phyloP scores from a whole-genome alignment of 2,329 filamentous ascomycete species.

The Sclerotinia sclerotiorum region DNA sequence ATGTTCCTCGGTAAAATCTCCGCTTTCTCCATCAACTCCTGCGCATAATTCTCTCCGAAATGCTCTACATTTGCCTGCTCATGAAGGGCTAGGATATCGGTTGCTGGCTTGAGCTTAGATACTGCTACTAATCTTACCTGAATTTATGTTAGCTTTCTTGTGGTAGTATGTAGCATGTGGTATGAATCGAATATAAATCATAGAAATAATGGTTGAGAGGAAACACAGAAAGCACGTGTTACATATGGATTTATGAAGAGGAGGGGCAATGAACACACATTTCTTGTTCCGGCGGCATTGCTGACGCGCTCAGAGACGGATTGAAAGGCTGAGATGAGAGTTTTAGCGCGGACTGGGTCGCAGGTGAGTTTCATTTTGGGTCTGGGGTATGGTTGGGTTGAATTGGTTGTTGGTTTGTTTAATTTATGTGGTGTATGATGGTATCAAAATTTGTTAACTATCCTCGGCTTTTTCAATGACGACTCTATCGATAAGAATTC shows the following conservation, averaged over 20 bases:
- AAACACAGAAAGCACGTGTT: not conserved
- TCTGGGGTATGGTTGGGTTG: not conserved
- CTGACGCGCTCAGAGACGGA: constrained; percentile 59
- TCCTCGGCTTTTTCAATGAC: not conserved
- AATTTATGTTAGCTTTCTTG: constrained; percentile 26
- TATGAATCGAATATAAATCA: not conserved
- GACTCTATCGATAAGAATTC: constrained; percentile 15
- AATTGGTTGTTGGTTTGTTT: not conserved
- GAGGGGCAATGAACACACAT: constrained; percentile 47
- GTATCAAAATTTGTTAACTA: not conserved
- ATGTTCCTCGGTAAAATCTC: constrained; percentile 73
- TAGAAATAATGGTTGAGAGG: no score
- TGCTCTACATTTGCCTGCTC: constrained; percentile 61
- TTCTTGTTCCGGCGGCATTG: constrained; percentile 52
- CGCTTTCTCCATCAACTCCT: constrained; percentile 86
- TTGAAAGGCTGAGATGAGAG: constrained; percentile 62
- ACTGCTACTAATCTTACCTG: constrained; percentile 88
- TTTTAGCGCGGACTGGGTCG: constrained; percentile 59
- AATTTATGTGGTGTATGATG: not conserved
- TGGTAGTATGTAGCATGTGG: not conserved
- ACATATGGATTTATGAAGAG: not conserved
- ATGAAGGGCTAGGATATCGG: constrained; percentile 85
- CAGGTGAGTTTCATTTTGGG: constrained; percentile 53
- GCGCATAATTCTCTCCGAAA: constrained; percentile 96
- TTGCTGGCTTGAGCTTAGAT: constrained; percentile 91